Base-by-base conservation (phyloP, 1,139 yeast species). In the Pneumocystis jirovecii region DNA sequence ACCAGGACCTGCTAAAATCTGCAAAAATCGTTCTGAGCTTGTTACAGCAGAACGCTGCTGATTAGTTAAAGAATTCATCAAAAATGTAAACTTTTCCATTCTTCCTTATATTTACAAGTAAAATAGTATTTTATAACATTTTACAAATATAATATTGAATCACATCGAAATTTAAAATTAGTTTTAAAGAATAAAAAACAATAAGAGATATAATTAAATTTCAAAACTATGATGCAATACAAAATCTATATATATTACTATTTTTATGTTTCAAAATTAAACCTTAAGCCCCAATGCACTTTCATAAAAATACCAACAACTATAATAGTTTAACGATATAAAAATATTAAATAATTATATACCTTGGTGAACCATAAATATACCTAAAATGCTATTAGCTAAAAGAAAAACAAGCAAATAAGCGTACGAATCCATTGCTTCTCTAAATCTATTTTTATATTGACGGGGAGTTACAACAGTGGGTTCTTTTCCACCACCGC, bases 401-500 rank as follows among this genome's bases (percentile, higher is more conserved):
- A 50, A 15, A 29, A 12, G 21, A 12, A 15, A 25, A 50, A 50
- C 12, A 45, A 45, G 7, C 10, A 2, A 93, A 96, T 85, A 91
- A 66, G 95, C 88, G 72, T 95, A 93, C 65, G 97, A 77, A 72
- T 93, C 97, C 98, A 95, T 95, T 0, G 98, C 98, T 73, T 91
- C 98, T 70, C 98, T 81, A 74, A 95, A 95, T 69, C 99, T 79
- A 65, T 86, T 89, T 71, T 95, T 85, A 75, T 95, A 95, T 76
- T 91, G 97, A 71, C 90, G 84, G 0, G 99, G 99, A 0, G 98
- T 91, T 8, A 95, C 91, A 63, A 95, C 96, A 0, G 99, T 95
- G 0, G 99, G 99, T 70, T 89, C 96, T 72, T 88, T 90, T 1
- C 91, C 90, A 65, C 89, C 89, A 64, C 88, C 89, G 1, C 86